Evolutionary conservation across 768 basidiomycete species (phyloP).

Genomic region (Podaxis sp.): DNA sequence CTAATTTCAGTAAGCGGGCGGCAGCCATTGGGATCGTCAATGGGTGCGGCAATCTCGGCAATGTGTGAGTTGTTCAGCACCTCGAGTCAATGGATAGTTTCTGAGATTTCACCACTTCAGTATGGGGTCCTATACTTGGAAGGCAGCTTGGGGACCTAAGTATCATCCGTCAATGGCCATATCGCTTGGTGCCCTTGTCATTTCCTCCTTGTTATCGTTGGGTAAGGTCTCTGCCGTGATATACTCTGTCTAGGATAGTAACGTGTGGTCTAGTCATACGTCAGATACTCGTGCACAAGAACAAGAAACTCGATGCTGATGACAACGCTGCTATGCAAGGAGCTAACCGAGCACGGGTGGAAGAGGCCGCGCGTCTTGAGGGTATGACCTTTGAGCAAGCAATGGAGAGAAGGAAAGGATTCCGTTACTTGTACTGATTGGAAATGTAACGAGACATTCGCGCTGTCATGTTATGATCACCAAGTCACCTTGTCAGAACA

Average conservation of each 20-base stretch:
- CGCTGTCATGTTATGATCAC: not conserved
- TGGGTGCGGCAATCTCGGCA: constrained; percentile 52
- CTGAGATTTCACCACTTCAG: constrained; percentile 25
- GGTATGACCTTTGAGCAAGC: constrained; percentile 62
- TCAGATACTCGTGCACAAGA: constrained; percentile 50
- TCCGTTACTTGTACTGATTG: constrained; percentile 54
- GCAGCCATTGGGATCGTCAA: constrained; percentile 62
- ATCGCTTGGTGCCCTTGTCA: constrained; percentile 33
- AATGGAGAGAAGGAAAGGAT: constrained; percentile 53
- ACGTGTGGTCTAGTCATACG: constrained; percentile 34
- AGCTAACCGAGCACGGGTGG: constrained; percentile 48
- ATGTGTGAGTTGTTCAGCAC: constrained; percentile 39
- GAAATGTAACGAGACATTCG: not conserved
- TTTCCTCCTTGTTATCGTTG: constrained; percentile 32
- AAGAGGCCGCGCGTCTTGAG: constrained; percentile 58
- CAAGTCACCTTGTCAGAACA: not conserved
- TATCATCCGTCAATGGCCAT: constrained; percentile 63
- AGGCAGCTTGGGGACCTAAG: constrained; percentile 51
- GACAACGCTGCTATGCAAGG: constrained; percentile 44
- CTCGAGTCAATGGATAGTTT: not conserved
- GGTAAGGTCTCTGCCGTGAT: constrained; percentile 22
- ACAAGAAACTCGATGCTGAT: constrained; percentile 48
- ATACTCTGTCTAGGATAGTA: not conserved
- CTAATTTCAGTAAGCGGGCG: constrained; percentile 35
- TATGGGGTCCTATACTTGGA: constrained; percentile 60